phyloP scores from a whole-genome alignment of 129 eudicot genomes.

The Flaveria brownii region DNA sequence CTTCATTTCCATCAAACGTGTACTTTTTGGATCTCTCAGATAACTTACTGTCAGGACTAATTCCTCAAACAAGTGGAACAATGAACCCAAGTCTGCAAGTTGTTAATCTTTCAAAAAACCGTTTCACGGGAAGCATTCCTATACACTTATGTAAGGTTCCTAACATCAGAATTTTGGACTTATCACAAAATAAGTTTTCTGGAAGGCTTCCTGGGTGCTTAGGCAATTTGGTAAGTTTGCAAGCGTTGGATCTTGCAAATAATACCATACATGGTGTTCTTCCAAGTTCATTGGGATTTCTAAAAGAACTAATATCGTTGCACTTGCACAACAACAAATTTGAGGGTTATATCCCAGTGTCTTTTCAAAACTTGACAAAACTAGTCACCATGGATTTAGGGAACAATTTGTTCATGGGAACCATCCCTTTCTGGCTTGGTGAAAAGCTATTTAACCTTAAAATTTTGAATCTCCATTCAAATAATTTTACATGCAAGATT shows the following conservation, averaged over 20 bases:
- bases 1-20: background rate
- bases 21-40: background rate
- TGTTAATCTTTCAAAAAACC: slow-evolving; percentile 8
- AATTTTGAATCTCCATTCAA: background rate
- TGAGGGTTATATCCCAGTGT: background rate
- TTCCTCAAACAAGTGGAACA: background rate
- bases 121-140: background rate
- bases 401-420: background rate
- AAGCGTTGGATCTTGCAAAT: background rate
- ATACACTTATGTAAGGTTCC: background rate
- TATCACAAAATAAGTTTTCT: slow-evolving; percentile 4
- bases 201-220: slow-evolving; percentile 19
- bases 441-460: background rate
- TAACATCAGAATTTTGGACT: background rate
- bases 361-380: background rate
- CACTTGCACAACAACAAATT: background rate
- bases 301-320: background rate
- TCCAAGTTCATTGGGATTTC: background rate
- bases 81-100: background rate
- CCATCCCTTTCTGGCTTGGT: background rate
- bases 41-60: background rate
- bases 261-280: background rate
- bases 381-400: background rate
- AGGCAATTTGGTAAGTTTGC: background rate
- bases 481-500: background rate